These are phyloP conservation scores for Penicillium sp. DNA, from an alignment of 2,329 filamentous ascomycete species.

Conservation along the genomic window DNA sequence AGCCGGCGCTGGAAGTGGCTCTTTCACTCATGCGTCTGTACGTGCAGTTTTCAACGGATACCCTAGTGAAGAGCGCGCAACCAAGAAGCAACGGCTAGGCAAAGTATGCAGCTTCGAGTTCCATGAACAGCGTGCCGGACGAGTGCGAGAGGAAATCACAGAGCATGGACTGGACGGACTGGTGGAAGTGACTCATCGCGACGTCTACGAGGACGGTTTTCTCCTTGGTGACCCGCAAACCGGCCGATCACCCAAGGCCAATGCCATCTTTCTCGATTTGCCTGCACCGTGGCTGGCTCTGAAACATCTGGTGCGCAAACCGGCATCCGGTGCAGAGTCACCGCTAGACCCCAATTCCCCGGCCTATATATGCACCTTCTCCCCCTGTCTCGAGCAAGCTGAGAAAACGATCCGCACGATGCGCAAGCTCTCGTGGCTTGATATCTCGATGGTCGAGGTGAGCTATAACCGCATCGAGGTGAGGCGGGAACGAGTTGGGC, in stretches of 20 bases:
- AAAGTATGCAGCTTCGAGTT: constrained; percentile 58
- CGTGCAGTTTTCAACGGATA: constrained; percentile 55
- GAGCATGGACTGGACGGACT: constrained; percentile 50
- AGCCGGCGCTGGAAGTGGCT: constrained; percentile 57
- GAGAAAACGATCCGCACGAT: constrained; percentile 81
- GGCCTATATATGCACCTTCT: constrained; percentile 88
- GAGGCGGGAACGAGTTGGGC: constrained; percentile 76
- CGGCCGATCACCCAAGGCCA: constrained; percentile 47
- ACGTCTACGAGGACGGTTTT: constrained; percentile 56
- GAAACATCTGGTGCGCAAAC: constrained; percentile 49
- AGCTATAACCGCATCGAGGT: constrained; percentile 79
- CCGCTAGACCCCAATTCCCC: constrained; percentile 72
- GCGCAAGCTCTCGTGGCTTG: constrained; percentile 81
- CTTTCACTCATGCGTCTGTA: constrained; percentile 56
- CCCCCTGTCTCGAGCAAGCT: constrained; percentile 95
- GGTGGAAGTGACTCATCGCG: constrained; percentile 52
- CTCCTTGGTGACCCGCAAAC: constrained; percentile 39
- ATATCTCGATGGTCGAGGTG: constrained; percentile 93
- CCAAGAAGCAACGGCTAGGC: constrained; percentile 39
- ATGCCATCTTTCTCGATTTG: constrained; percentile 55
- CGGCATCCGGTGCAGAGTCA: constrained; percentile 41
- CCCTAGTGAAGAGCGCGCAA: constrained; percentile 27
- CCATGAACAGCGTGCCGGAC: constrained; percentile 48
- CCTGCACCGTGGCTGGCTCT: constrained; percentile 57
- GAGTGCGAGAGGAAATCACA: constrained; percentile 48